Base-by-base conservation (phyloP, 805 yeast genomes). In the Priceomyces haplophilus region DNA sequence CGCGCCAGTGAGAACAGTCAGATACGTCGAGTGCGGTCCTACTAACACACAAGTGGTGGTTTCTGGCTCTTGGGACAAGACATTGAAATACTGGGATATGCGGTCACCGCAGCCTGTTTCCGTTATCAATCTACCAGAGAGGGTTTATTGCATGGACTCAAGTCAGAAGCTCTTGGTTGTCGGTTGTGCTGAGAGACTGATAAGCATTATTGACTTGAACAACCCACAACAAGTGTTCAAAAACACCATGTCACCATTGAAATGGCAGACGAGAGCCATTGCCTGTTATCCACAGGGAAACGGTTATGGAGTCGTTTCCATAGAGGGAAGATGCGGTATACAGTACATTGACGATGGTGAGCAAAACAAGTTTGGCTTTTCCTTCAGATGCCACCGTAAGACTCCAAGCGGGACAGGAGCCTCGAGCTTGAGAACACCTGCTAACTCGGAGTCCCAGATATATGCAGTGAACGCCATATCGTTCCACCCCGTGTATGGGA, bases 31-130 rank as follows among this genome's bases (percentile, higher is more conserved):
- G 47, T 84, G 90, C 58, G 96, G 95, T 0, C 88, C 90, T n/a
- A 72, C 82, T 7, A 86, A 85, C 53, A 78, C 88, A 1, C 88
- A 79, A 33, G 87, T 87, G 50, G 80, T 91, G 20, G 97, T 89
- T 3, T 80, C 90, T 34, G 97, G 96, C 6, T 88, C 97, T 5
- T 93, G 97, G 97, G 99, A 93, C 65, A 89, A 88, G 66, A 88
- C 97, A 1, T 67, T 93, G 49, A 82, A 80, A 60, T 93, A 93
- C 65, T 91, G 99, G 99, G 98, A 93, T 65, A 73, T 86, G 67
- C 82, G 97, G 58, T 82, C 82, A 51, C 85, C 83, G 35, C 83
- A 79, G 53, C 93, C 98, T 13, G 76, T 91, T 16, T 78, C 89
- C 15, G 85, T 95, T 3, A 68, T 93, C 32, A 78, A 78, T 55